Evolutionary conservation across 2,329 filamentous ascomycete genomes (phyloP).

Genomic region (Xylaria sp.): DNA sequence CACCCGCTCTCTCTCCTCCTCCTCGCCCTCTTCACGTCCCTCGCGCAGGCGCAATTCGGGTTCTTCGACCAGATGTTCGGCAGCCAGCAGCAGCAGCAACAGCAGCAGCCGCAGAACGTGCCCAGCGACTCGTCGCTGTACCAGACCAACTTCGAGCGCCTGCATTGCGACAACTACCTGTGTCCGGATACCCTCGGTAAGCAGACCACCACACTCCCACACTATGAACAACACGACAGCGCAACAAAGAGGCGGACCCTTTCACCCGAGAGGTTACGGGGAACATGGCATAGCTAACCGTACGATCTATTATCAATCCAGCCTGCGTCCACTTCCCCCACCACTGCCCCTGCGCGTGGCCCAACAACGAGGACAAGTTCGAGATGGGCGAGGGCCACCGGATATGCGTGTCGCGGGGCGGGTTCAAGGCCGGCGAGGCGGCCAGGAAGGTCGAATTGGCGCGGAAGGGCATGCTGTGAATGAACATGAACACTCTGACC

Average conservation of each 20-base stretch:
- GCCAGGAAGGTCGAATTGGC: conserved; percentile 82
- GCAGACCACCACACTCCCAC: conserved; percentile 6
- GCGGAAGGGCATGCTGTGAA: conserved; percentile 77
- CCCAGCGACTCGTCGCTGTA: conserved; percentile 88
- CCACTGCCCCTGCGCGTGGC: conserved; percentile 93
- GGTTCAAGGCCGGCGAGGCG: conserved; percentile 77
- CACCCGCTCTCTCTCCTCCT: conserved; percentile 55
- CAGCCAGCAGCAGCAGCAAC: conserved; percentile 65
- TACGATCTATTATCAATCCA: conserved; percentile 31
- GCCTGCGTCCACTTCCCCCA: conserved; percentile 97
- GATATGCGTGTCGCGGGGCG: conserved; percentile 79
- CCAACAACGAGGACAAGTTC: conserved; percentile 79
- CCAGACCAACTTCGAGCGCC: conserved; percentile 59
- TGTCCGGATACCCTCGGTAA: conserved; percentile 85
- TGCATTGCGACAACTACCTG: conserved; percentile 92
- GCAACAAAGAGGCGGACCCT: neutral
- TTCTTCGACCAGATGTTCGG: conserved; percentile 99
- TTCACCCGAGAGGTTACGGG: too few species aligned
- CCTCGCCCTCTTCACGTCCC: conserved; percentile 68
- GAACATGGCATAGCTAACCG: conserved; percentile 24
- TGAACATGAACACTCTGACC: neutral
- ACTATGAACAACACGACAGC: too few species aligned
- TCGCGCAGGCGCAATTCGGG: conserved; percentile 80
- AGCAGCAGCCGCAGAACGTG: conserved; percentile 79
- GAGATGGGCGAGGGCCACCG: conserved; percentile 77